phyloP scores from a whole-genome alignment of 225 moss, liverwort and hornwort genomes.

The Bryum argenteum region DNA sequence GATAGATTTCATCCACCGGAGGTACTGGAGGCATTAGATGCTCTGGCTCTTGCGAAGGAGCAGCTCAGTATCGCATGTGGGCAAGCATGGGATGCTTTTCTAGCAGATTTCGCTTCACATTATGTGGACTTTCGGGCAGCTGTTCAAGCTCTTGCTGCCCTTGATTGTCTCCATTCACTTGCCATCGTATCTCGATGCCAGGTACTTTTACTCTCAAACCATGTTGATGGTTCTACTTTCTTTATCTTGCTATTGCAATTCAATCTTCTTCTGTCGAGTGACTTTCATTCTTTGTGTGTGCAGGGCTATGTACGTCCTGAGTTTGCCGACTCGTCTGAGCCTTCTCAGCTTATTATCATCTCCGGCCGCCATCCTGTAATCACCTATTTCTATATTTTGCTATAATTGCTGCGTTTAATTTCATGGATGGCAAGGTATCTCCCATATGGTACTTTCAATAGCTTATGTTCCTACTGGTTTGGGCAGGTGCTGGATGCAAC shows the following conservation, averaged over 20 bases:
- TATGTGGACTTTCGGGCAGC: constrained; percentile 90
- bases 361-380: constrained; percentile 92
- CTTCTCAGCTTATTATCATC: constrained; percentile 68
- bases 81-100: constrained; percentile 82
- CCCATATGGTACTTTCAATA: constrained; percentile 3
- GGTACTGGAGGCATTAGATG: constrained; percentile 67
- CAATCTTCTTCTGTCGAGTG: constrained; percentile 9
- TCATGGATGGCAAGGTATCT: constrained; percentile 2
- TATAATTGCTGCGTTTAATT: constrained; percentile 12
- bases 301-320: constrained; percentile 91
- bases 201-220: constrained; percentile 41
- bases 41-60: constrained; percentile 80
- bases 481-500: constrained; percentile 80
- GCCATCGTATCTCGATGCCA: constrained; percentile 84
- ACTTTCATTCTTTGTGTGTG: constrained; percentile 19
- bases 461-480: constrained; percentile 9
- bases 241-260: not conserved
- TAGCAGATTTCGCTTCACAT: constrained; percentile 82
- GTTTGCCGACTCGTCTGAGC: constrained; percentile 70
- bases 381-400: constrained; percentile 1
- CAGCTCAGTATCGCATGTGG: constrained; percentile 72
- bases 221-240: not conserved
- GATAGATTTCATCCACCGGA: constrained; percentile 90
- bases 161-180: constrained; percentile 92
- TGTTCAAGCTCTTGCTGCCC: constrained; percentile 95